Evolutionary conservation across 179 eudicot genomes (phyloP).

Genomic region (Beta macrorhiza): DNA sequence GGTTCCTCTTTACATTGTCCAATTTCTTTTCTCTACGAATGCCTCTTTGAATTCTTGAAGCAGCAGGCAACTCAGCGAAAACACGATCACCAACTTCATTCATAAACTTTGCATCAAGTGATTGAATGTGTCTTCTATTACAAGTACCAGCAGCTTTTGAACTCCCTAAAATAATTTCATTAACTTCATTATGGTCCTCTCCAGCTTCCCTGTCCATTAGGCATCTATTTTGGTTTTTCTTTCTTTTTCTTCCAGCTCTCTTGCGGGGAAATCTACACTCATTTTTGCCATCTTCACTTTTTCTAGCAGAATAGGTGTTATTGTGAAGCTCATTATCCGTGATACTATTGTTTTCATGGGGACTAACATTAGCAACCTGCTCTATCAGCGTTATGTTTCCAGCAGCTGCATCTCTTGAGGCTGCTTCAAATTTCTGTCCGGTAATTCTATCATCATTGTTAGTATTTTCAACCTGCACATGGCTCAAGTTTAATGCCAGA

Average conservation of each 20-base stretch:
- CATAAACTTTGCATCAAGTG: slow-evolving; percentile 23
- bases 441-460: slow-evolving; percentile 18
- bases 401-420: slow-evolving; percentile 17
- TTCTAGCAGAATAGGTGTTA: slow-evolving; percentile 25
- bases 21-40: slow-evolving; percentile 11
- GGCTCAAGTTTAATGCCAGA: not conserved
- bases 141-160: slow-evolving; percentile 19
- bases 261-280: slow-evolving; percentile 29
- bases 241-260: slow-evolving; percentile 35
- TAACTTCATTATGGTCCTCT: slow-evolving; percentile 20
- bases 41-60: slow-evolving; percentile 26
- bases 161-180: slow-evolving; percentile 8
- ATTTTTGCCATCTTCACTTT: slow-evolving; percentile 17
- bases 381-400: slow-evolving; percentile 8
- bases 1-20: slow-evolving; percentile 18
- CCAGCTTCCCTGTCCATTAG: slow-evolving; percentile 15
- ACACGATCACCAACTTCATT: slow-evolving; percentile 25
- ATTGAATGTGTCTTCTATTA: slow-evolving; percentile 12
- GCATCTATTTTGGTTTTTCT: slow-evolving; percentile 20
- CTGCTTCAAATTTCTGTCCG: slow-evolving; percentile 20
- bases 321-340: slow-evolving; percentile 8
- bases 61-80: slow-evolving; percentile 25
- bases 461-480: slow-evolving; percentile 48
- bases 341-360: slow-evolving; percentile 1
- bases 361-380: slow-evolving; percentile 1